Base-by-base conservation (phyloP, 1,139 yeast species). In the Diutina ranongensis region DNA sequence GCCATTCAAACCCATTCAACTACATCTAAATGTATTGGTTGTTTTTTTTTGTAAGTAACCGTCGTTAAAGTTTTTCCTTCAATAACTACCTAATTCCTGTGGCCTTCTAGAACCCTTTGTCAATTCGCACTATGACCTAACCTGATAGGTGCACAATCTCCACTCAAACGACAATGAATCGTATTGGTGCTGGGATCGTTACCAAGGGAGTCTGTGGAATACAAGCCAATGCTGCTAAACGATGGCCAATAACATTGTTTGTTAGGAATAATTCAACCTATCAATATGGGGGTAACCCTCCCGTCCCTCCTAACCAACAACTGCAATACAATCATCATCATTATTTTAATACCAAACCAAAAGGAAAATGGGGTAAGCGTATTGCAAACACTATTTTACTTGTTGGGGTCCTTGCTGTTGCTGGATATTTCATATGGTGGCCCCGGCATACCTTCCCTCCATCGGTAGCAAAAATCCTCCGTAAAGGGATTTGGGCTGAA, bases 401-500 rank as follows among this genome's bases (percentile, higher is more conserved):
- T 8, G 20, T 34, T 9, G 42, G 20, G 2, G 32, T 22, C 13
- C 20, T 16, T 20, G 27, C 15, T 13, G 44, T 22, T 4, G 13
- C 20, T 3, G 35, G 27, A 3, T 28, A 20, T 65, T 77, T 74
- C 61, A 54, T 68, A 49, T 76, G 68, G 59, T 79, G 83, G 82
- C 86, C 86, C 12, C 76, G 74, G 49, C 77, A 72, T 55, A 65
- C 72, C 4, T 71, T 70, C 47, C 74, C 80, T 28, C 49, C 65
- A 51, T 56, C 64, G 45, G 95, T 88, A 12, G 94, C 95, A 20
- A 71, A 68, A 45, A 69, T 75, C 35, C 65, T 88, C 52, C 69
- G 95, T 41, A 76, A 79, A 55, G 97, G 85, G 0, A 64, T 89
- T 7, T 79, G 92, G 83, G 92, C 94, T 2, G 97, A 89, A 60